Evolutionary conservation across 2,329 filamentous ascomycete genomes (phyloP).

Genomic region (Exophiala dermatitidis): DNA sequence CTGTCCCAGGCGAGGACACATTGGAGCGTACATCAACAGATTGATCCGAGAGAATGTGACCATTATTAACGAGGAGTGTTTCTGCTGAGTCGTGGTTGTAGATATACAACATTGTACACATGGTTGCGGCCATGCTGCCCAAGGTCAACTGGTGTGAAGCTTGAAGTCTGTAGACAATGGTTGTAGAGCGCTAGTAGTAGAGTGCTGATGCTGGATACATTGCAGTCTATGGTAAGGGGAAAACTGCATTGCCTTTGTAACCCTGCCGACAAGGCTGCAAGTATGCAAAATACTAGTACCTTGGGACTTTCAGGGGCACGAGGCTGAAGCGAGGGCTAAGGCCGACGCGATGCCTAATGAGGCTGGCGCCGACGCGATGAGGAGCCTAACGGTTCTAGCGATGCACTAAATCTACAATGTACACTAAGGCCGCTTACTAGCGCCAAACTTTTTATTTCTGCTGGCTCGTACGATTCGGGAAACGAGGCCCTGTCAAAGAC

Average conservation of each 20-base stretch:
- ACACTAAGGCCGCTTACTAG: background rate
- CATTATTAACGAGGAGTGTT: constrained; percentile 2
- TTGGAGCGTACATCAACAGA: constrained; percentile 10
- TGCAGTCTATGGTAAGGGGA: too few species aligned
- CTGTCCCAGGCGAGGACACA: background rate
- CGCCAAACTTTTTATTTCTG: too few species aligned
- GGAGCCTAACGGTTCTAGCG: too few species aligned
- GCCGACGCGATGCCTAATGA: background rate
- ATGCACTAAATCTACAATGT: background rate
- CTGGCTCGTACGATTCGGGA: constrained; percentile 9
- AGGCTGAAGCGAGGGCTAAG: background rate
- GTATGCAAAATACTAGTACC: too few species aligned
- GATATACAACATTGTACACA: background rate
- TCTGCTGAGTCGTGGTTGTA: background rate
- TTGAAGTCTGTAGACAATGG: too few species aligned
- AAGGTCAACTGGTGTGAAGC: background rate
- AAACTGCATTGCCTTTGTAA: too few species aligned
- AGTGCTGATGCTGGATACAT: too few species aligned
- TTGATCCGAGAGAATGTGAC: constrained; percentile 13
- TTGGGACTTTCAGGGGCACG: background rate
- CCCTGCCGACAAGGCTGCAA: too few species aligned
- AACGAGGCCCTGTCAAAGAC: background rate
- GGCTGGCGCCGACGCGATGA: background rate
- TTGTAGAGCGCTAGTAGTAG: too few species aligned
- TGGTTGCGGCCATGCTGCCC: background rate